Conservation (phyloP, 805 yeast species). For the Metschnikowia aberdeeniae region DNA sequence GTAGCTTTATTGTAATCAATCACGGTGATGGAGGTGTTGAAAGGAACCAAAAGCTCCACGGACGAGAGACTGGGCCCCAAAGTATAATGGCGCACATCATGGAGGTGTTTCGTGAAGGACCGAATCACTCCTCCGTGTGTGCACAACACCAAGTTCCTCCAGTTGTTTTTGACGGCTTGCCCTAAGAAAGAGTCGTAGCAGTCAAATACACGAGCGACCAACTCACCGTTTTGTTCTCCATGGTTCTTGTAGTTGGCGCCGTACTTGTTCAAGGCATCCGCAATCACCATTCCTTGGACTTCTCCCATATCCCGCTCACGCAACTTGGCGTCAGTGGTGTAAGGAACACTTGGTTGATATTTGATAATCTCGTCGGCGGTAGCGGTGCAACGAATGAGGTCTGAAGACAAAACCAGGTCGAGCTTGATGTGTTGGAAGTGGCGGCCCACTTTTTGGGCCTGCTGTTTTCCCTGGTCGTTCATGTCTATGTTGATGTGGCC, state of each 20-base stretch:
- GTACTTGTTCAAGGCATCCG: slow-evolving; percentile 59
- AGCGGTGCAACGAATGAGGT: slow-evolving; percentile 55
- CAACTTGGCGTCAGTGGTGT: slow-evolving; percentile 29
- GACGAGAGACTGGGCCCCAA: slow-evolving; percentile 37
- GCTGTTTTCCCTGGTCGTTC: slow-evolving; percentile 57
- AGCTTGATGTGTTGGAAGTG: slow-evolving; percentile 36
- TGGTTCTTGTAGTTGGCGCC: slow-evolving; percentile 56
- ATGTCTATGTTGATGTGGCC: slow-evolving; percentile 71
- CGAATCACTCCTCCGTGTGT: slow-evolving; percentile 84
- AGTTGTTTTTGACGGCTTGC: slow-evolving; percentile 28
- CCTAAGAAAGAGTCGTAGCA: slow-evolving; percentile 44
- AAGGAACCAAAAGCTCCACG: slow-evolving; percentile 54
- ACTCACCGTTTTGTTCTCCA: slow-evolving; percentile 55
- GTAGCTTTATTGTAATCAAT: slow-evolving; percentile 49
- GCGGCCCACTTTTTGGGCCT: slow-evolving; percentile 54
- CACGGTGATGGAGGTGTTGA: slow-evolving; percentile 69
- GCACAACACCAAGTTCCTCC: slow-evolving; percentile 54
- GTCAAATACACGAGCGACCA: slow-evolving; percentile 45
- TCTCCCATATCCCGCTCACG: slow-evolving; percentile 77
- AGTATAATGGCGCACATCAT: slow-evolving; percentile 33
- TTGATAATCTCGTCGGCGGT: slow-evolving; percentile 47
- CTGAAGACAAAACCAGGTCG: slow-evolving; percentile 50
- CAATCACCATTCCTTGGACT: slow-evolving; percentile 68
- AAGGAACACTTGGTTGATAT: slow-evolving; percentile 22
- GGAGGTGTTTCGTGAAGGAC: slow-evolving; percentile 50